These are phyloP conservation scores for Beauveria brongniartii DNA, from an alignment of 2,329 filamentous ascomycete genomes.

Conservation along the genomic window DNA sequence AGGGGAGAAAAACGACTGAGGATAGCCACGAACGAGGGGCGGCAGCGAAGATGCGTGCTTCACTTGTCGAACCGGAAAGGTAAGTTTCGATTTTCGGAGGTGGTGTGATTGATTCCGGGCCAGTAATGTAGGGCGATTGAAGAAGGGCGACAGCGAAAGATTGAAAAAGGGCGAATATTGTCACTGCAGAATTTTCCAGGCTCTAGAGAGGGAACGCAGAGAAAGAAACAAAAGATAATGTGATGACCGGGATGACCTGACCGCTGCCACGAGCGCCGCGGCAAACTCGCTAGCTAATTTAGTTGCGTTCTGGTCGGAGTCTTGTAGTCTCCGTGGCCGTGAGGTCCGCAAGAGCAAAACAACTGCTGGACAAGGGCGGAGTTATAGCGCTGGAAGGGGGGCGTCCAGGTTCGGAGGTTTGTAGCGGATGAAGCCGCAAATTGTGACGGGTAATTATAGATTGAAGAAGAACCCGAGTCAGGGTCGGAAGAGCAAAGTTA, in stretches of 20 bases:
- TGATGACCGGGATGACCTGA: neutral
- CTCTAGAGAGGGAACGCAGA: neutral
- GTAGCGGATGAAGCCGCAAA: neutral
- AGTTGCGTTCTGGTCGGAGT: constrained; percentile 1
- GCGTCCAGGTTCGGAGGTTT: neutral
- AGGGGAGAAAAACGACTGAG: neutral
- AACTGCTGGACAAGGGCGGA: neutral
- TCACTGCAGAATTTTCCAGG: too few relatives aligned
- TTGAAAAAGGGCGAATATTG: neutral
- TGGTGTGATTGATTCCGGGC: neutral
- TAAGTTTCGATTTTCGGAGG: neutral
- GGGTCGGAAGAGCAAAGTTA: neutral
- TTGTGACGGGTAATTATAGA: neutral
- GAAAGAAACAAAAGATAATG: neutral
- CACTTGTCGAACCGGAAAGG: neutral
- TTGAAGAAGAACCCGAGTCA: neutral
- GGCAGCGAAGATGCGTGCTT: neutral
- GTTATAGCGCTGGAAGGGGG: neutral
- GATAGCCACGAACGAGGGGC: neutral
- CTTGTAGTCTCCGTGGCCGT: constrained; percentile 6
- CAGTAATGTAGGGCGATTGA: neutral
- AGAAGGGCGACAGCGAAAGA: neutral
- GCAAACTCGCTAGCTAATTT: neutral
- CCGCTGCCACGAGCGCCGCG: neutral
- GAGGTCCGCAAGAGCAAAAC: constrained; percentile 1